A percentile compares a stretch with the other conserved stretches of the same genome.
phyloP scores from a whole-genome alignment of 768 basidiomycete species.

The Lactarius psammicola region DNA sequence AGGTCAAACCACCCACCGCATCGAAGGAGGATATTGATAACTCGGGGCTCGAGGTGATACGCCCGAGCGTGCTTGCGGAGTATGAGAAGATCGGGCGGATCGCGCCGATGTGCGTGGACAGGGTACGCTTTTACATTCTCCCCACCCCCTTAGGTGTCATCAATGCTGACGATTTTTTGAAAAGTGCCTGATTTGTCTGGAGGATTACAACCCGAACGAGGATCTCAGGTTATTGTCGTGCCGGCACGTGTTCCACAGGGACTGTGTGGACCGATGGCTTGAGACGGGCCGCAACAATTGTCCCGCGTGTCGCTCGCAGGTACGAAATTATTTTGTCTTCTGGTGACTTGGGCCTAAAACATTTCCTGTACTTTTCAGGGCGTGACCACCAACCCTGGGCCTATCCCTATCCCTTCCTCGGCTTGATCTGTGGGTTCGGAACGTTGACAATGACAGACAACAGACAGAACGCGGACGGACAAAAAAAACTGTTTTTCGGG shows the following conservation, averaged over 20 bases:
- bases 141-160: background rate
- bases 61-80: slow-evolving; percentile 40
- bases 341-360: background rate
- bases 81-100: slow-evolving; percentile 43
- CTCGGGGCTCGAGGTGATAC: slow-evolving; percentile 76
- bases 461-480: background rate
- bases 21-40: slow-evolving; percentile 83
- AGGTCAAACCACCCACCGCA: slow-evolving; percentile 79
- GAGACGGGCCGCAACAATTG: slow-evolving; percentile 76
- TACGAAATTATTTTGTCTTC: slow-evolving; percentile 37
- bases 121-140: slow-evolving; percentile 53
- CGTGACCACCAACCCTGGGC: slow-evolving; percentile 4
- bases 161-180: background rate
- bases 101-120: slow-evolving; percentile 74
- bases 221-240: slow-evolving; percentile 80
- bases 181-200: slow-evolving; percentile 82
- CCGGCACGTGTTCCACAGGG: slow-evolving; percentile 86
- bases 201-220: slow-evolving; percentile 78
- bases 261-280: slow-evolving; percentile 63
- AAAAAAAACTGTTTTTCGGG: background rate
- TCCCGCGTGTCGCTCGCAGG: slow-evolving; percentile 84
- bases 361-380: slow-evolving; percentile 3
- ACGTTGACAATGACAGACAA: background rate
- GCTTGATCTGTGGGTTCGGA: background rate
- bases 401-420: slow-evolving; percentile 4